A percentile compares a stretch with the other conserved stretches of the same genome.
phyloP scores from a whole-genome alignment of 176 grass and related monocot genomes.

The Guadua angustifolia region DNA sequence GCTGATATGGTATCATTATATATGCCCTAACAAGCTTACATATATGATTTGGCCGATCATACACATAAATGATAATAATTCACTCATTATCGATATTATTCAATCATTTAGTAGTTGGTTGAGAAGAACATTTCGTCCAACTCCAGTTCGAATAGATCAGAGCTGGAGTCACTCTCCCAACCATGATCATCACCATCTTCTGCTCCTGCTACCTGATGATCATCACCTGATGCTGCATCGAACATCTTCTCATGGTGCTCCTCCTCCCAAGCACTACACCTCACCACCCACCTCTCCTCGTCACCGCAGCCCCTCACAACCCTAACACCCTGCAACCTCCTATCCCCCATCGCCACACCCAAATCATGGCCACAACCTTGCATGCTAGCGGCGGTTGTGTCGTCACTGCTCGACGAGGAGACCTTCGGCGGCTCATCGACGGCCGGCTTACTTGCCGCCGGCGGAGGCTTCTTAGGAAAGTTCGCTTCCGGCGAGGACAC shows the following conservation, averaged over 20 bases:
- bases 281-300: constrained; percentile 55
- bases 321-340: constrained; percentile 47
- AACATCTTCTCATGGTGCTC: not conserved
- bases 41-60: not conserved
- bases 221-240: not conserved
- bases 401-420: constrained; percentile 2
- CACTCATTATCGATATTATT: not conserved
- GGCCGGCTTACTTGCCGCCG: not conserved
- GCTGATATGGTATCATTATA: too few species aligned
- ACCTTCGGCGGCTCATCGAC: not conserved
- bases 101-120: not conserved
- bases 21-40: too few species aligned
- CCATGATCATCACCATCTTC: not conserved
- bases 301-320: constrained; percentile 29
- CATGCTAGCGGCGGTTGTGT: not conserved
- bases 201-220: not conserved
- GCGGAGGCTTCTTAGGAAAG: constrained; percentile 8
- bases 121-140: not conserved
- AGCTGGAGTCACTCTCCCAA: constrained; percentile 45
- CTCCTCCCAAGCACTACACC: constrained; percentile 22
- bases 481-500: not conserved
- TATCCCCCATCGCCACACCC: constrained; percentile 29
- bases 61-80: not conserved
- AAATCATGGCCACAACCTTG: constrained; percentile 7
- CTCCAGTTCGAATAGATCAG: constrained; percentile 56